A percentile compares a stretch with the other conserved stretches of the same genome.
Evolutionary conservation across 2,329 filamentous ascomycete genomes (phyloP).

Genomic region (Colletotrichum eleusines): DNA sequence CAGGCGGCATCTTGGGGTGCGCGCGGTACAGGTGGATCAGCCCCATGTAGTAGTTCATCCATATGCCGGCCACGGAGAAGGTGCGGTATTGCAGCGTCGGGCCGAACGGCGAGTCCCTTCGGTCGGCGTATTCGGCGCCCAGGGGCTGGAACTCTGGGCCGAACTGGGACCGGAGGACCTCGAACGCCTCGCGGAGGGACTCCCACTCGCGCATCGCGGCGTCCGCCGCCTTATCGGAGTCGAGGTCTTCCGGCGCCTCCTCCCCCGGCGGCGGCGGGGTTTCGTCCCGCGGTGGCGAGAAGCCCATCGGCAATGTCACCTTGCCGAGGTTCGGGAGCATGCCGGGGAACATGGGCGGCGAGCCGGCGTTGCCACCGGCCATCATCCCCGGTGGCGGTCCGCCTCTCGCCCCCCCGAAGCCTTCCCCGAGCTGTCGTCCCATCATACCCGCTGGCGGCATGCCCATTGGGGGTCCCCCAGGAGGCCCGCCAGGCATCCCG

Average conservation of each 20-base stretch:
- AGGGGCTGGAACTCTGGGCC: slow-evolving; percentile 83
- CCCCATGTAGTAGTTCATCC: slow-evolving; percentile 88
- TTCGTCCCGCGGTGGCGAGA: slow-evolving; percentile 62
- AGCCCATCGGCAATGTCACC: slow-evolving; percentile 65
- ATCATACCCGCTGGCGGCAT: slow-evolving; percentile 22
- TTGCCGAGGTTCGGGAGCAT: slow-evolving; percentile 66
- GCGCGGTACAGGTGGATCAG: slow-evolving; percentile 84
- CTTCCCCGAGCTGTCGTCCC: slow-evolving; percentile 37
- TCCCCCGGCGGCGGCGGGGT: slow-evolving; percentile 56
- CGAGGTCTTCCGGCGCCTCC: slow-evolving; percentile 61
- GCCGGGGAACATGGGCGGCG: slow-evolving; percentile 64
- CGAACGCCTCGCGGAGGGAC: slow-evolving; percentile 77
- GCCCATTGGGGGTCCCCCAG: slow-evolving; percentile 14
- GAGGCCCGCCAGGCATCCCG: slow-evolving; percentile 23
- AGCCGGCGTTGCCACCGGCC: slow-evolving; percentile 48
- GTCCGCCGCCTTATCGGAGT: slow-evolving; percentile 74
- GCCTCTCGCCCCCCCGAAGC: slow-evolving; percentile 3
- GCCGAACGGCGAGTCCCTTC: slow-evolving; percentile 80
- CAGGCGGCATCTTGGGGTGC: slow-evolving; percentile 91
- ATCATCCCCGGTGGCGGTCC: slow-evolving; percentile 30
- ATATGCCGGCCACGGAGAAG: slow-evolving; percentile 87
- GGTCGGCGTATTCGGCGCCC: slow-evolving; percentile 73
- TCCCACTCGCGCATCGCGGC: slow-evolving; percentile 85
- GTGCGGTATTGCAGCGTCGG: slow-evolving; percentile 84
- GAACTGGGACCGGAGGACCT: slow-evolving; percentile 73